Conservation (phyloP, 495 filamentous ascomycete species). For the Penicillium dipodomyicola region DNA sequence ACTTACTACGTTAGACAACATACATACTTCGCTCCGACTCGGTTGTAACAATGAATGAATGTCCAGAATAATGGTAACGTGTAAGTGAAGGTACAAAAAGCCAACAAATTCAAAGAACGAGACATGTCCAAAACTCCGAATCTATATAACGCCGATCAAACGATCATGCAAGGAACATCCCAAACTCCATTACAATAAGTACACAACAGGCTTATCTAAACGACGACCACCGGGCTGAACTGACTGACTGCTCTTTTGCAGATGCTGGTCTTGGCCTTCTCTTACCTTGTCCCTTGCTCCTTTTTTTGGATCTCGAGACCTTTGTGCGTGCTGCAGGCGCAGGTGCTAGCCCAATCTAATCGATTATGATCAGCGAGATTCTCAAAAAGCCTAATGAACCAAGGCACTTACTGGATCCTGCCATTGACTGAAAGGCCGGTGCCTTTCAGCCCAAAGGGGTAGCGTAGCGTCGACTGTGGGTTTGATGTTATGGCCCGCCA, state of each 20-base stretch:
- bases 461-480: neutral
- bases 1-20: neutral
- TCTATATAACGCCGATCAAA: neutral
- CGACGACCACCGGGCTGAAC: neutral
- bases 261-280: neutral
- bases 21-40: neutral
- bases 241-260: neutral
- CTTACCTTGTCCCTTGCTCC: neutral
- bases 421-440: constrained; percentile 5
- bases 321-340: neutral
- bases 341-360: neutral
- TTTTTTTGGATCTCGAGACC: neutral
- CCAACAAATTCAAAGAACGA: neutral
- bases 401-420: neutral
- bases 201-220: neutral
- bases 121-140: neutral
- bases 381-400: neutral
- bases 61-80: neutral
- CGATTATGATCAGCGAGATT: neutral
- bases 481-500: neutral
- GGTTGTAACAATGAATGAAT: neutral
- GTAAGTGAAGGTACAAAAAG: neutral
- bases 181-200: neutral
- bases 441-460: neutral
- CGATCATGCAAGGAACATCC: neutral